These are phyloP conservation scores for Soucietia sequanensis DNA, from an alignment of 805 yeast species.

Conservation along the genomic window DNA sequence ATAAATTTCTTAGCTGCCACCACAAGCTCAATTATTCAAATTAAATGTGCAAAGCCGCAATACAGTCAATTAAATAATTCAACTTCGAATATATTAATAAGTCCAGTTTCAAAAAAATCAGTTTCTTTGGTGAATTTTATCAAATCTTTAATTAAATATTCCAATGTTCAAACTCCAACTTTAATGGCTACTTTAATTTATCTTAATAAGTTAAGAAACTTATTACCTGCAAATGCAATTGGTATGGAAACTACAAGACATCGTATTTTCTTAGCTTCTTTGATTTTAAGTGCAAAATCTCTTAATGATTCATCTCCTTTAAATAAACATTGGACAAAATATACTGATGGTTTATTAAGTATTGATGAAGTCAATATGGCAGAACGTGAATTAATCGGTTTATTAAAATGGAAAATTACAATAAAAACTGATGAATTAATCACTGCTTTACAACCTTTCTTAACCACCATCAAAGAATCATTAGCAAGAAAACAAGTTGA, in stretches of 20 bases:
- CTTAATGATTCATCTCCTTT: slow-evolving; percentile 93
- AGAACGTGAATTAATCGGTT: slow-evolving; percentile 80
- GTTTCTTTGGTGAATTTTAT: slow-evolving; percentile 60
- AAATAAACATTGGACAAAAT: slow-evolving; percentile 93
- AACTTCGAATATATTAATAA: slow-evolving; percentile 23
- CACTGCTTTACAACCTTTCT: slow-evolving; percentile 68
- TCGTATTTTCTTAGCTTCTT: slow-evolving; percentile 84
- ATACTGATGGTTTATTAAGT: slow-evolving; percentile 81
- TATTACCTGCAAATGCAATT: slow-evolving; percentile 81
- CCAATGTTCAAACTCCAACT: slow-evolving; percentile 94
- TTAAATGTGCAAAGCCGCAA: slow-evolving; percentile 23
- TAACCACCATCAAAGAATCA: slow-evolving; percentile 66
- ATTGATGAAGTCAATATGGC: slow-evolving; percentile 83
- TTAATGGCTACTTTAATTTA: slow-evolving; percentile 88
- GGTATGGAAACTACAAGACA: slow-evolving; percentile 95
- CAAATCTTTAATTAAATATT: slow-evolving; percentile 65
- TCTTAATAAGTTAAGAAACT: slow-evolving; percentile 69
- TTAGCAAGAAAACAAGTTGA: slow-evolving; percentile 26
- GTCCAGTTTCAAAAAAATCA: slow-evolving; percentile 21
- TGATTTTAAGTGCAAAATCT: slow-evolving; percentile 88
- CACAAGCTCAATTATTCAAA: slow-evolving; percentile 55
- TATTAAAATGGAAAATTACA: slow-evolving; percentile 82
- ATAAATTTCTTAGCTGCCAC: slow-evolving; percentile 56
- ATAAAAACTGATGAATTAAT: slow-evolving; percentile 71
- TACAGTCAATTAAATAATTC: slow-evolving; percentile 38